A percentile compares a stretch with the other conserved stretches of the same genome.
Conservation (phyloP, 805 yeast genomes). For the Saturnispora hagleri region DNA sequence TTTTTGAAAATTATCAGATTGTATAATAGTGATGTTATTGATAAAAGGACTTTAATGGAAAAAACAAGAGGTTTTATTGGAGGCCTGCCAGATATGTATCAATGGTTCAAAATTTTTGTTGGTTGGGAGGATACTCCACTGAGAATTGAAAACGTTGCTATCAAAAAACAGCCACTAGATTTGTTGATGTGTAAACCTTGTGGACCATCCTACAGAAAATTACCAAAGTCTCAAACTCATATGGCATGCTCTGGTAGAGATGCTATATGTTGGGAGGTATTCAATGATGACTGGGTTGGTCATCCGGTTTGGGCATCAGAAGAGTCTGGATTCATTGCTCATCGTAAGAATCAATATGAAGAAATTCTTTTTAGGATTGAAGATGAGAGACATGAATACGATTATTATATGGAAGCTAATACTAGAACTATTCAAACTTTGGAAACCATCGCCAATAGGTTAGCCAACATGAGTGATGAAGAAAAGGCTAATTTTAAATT, state of each 20-base stretch:
- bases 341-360: constrained; percentile 94
- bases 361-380: constrained; percentile 91
- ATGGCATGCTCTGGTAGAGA: constrained; percentile 99
- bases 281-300: constrained; percentile 98
- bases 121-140: constrained; percentile 81
- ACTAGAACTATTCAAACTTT: constrained; percentile 89
- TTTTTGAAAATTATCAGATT: constrained; percentile 81
- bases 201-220: constrained; percentile 88
- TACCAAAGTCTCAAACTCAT: constrained; percentile 88
- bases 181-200: constrained; percentile 84
- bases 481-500: constrained; percentile 73
- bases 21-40: constrained; percentile 86
- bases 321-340: constrained; percentile 98
- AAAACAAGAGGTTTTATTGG: constrained; percentile 84
- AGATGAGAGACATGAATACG: constrained; percentile 97
- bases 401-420: constrained; percentile 90
- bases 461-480: constrained; percentile 86
- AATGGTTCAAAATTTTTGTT: constrained; percentile 89
- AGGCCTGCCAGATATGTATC: constrained; percentile 63
- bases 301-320: constrained; percentile 99
- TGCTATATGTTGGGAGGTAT: constrained; percentile 98
- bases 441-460: constrained; percentile 89
- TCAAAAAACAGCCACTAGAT: constrained; percentile 87
- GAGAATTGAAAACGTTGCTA: constrained; percentile 77
- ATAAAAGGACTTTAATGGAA: constrained; percentile 69